phyloP scores from a whole-genome alignment of 805 yeast genomes.

The Naumovozyma baii region DNA sequence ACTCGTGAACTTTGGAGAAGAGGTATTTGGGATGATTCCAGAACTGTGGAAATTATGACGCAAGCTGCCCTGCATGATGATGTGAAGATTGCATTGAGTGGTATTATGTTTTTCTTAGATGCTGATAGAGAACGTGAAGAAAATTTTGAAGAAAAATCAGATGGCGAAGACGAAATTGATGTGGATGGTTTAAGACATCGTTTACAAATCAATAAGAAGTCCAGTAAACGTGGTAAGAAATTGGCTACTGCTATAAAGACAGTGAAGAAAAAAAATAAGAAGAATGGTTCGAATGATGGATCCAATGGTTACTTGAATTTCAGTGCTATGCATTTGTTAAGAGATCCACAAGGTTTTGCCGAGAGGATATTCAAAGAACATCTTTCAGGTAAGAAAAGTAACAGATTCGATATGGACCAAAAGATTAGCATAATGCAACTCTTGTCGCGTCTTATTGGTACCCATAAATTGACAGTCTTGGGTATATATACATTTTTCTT shows the following conservation, averaged over 20 bases:
- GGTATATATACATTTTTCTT: conserved; percentile 84
- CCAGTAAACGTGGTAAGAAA: conserved; percentile 70
- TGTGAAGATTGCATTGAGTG: conserved; percentile 76
- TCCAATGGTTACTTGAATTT: conserved; percentile 56
- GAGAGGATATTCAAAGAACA: conserved; percentile 70
- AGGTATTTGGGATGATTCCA: conserved; percentile 95
- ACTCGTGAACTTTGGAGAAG: conserved; percentile 96
- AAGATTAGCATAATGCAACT: conserved; percentile 81
- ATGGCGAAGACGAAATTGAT: conserved; percentile 65
- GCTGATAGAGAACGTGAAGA: conserved; percentile 79
- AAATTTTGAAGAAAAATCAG: conserved; percentile 59
- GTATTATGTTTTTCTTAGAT: conserved; percentile 83
- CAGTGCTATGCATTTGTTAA: conserved; percentile 84
- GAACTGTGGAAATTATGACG: conserved; percentile 96
- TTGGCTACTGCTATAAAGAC: conserved; percentile 64
- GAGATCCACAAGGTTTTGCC: conserved; percentile 98
- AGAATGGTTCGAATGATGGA: conserved; percentile 44
- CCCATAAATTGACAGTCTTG: conserved; percentile 83
- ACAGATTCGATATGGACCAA: conserved; percentile 75
- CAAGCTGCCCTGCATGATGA: conserved; percentile 89
- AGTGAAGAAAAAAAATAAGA: conserved; percentile 53
- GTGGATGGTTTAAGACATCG: conserved; percentile 67
- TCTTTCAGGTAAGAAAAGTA: conserved; percentile 56
- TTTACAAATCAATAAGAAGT: conserved; percentile 73
- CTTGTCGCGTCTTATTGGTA: conserved; percentile 82